Evolutionary conservation across 2,329 filamentous ascomycete genomes (phyloP).

Genomic region (Immersiporthe knoxdaviesiana): DNA sequence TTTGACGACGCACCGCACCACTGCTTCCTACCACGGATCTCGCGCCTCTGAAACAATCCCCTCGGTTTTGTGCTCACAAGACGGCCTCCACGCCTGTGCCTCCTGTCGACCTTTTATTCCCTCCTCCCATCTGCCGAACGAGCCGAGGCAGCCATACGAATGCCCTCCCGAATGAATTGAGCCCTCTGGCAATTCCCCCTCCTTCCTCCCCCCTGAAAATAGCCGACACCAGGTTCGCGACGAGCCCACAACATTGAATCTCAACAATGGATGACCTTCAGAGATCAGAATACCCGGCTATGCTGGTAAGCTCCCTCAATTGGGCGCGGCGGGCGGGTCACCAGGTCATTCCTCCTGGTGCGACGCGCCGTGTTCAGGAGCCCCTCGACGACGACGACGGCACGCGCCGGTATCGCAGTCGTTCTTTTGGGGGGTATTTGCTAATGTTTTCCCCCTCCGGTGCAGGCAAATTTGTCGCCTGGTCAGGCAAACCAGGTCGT

Average conservation of each 20-base stretch:
- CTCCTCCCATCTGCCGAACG: background rate
- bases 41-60: background rate
- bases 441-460: constrained; percentile 28
- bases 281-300: constrained; percentile 87
- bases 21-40: background rate
- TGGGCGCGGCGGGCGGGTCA: constrained; percentile 7
- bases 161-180: constrained; percentile 24
- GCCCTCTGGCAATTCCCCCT: background rate
- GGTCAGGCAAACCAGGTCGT: constrained; percentile 79
- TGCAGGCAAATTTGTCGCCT: constrained; percentile 78
- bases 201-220: constrained; percentile 15
- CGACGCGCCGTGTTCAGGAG: constrained; percentile 10
- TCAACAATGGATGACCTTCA: constrained; percentile 72
- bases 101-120: background rate
- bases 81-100: background rate
- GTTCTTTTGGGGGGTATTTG: constrained; percentile 6
- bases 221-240: constrained; percentile 31
- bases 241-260: constrained; percentile 28
- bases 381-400: background rate
- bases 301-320: constrained; percentile 70
- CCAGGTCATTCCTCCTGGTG: constrained; percentile 9
- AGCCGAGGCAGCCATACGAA: constrained; percentile 13
- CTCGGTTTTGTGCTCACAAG: background rate
- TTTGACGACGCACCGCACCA: background rate
- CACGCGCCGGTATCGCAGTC: background rate